These are phyloP conservation scores for Leccinum imitatum DNA, from an alignment of 768 basidiomycete genomes.

Conservation along the genomic window DNA sequence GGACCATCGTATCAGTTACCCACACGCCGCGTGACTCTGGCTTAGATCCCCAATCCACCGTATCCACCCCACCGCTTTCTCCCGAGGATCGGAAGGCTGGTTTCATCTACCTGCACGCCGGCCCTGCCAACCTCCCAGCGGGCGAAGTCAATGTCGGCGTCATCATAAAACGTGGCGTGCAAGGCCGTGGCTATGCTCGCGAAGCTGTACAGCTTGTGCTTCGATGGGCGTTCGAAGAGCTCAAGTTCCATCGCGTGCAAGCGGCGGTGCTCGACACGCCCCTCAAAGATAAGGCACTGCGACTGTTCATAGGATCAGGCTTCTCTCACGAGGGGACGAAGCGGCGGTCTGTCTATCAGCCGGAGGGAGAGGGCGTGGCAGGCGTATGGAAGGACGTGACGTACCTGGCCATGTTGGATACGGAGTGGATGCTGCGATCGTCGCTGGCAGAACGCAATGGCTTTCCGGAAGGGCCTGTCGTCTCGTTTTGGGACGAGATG, in stretches of 20 bases:
- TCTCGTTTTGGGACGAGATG: conserved; percentile 62
- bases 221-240: conserved; percentile 42
- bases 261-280: conserved; percentile 46
- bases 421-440: conserved; percentile 50
- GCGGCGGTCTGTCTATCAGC: conserved; percentile 51
- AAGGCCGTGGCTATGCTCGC: conserved; percentile 44
- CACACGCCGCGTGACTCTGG: too few relatives aligned
- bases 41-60: background rate
- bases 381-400: conserved; percentile 58
- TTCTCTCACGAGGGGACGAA: conserved; percentile 66
- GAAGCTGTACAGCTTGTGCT: conserved; percentile 47
- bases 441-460: conserved; percentile 17
- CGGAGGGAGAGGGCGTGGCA: conserved; percentile 36
- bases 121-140: conserved; percentile 18
- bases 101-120: conserved; percentile 28
- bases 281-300: conserved; percentile 42
- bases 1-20: background rate
- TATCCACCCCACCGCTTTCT: background rate
- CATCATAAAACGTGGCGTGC: conserved; percentile 39
- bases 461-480: conserved; percentile 26
- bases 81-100: conserved; percentile 6
- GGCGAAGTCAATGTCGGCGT: conserved; percentile 61
- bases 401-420: conserved; percentile 59
- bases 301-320: conserved; percentile 48
- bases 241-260: conserved; percentile 36